Conservation (phyloP, 345 rosid species). For the Psidium friedrichsthalianum region DNA sequence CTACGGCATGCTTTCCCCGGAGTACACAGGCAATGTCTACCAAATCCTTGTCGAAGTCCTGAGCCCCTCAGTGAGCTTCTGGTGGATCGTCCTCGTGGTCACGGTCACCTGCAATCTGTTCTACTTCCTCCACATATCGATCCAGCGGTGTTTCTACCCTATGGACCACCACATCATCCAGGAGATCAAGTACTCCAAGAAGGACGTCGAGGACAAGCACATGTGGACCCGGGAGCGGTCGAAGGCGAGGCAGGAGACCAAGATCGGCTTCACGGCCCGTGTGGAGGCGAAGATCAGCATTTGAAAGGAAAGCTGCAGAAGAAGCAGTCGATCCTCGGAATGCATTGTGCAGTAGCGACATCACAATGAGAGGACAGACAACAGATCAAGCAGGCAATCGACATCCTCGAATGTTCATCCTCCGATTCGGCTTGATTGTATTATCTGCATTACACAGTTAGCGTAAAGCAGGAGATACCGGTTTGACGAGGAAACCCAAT, state of each 20-base stretch:
- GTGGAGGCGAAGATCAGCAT: constrained; percentile 84
- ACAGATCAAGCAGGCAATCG: not conserved
- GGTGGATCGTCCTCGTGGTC: constrained; percentile 64
- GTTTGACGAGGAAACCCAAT: not conserved
- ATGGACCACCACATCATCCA: constrained; percentile 95
- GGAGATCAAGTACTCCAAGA: constrained; percentile 74
- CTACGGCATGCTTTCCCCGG: constrained; percentile 56
- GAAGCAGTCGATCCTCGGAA: constrained; percentile 28
- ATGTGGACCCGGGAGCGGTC: constrained; percentile 87
- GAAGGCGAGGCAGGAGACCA: constrained; percentile 72
- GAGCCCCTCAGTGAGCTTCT: constrained; percentile 69
- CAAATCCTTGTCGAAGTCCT: constrained; percentile 66
- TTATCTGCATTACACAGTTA: not conserved
- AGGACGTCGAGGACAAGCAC: constrained; percentile 60
- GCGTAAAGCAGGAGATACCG: not conserved
- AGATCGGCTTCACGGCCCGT: constrained; percentile 82
- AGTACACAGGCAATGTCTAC: constrained; percentile 48
- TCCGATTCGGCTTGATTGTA: not conserved
- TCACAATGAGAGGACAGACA: not conserved
- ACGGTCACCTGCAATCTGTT: constrained; percentile 54
- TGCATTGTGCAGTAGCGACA: not conserved
- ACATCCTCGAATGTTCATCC: not conserved
- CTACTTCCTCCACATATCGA: constrained; percentile 51
- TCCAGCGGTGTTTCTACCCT: constrained; percentile 71
- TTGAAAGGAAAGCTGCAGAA: constrained; percentile 58